Conservation (phyloP, 768 basidiomycete species). For the Tricholoma furcatifolium region DNA sequence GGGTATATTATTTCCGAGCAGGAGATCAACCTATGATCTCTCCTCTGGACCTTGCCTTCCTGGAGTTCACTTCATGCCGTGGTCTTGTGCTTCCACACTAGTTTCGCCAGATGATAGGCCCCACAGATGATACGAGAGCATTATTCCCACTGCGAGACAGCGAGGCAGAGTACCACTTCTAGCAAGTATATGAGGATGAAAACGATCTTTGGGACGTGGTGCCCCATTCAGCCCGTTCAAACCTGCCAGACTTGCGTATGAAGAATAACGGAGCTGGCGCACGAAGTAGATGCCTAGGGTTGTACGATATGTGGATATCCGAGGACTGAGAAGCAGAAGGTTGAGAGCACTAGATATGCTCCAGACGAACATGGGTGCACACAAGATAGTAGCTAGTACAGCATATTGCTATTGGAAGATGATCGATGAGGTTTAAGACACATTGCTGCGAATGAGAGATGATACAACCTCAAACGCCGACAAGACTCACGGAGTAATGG, state of each 20-base stretch:
- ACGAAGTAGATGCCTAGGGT: conserved; percentile 54
- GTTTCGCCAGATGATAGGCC: conserved; percentile 77
- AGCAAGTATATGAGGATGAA: conserved; percentile 81
- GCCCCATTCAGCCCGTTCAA: conserved; percentile 47
- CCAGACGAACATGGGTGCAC: conserved; percentile 34
- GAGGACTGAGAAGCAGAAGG: conserved; percentile 55
- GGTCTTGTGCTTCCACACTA: conserved; percentile 87
- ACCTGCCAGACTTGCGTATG: not conserved
- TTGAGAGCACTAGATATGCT: conserved; percentile 75
- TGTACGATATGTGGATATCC: conserved; percentile 64
- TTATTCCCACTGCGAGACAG: conserved; percentile 68
- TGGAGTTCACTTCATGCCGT: conserved; percentile 75
- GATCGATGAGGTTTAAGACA: conserved; percentile 27
- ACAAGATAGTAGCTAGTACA: not conserved
- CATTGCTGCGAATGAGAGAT: conserved; percentile 29
- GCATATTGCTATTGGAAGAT: conserved; percentile 60
- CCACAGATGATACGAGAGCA: conserved; percentile 74
- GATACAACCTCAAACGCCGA: conserved; percentile 2
- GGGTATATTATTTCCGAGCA: not conserved
- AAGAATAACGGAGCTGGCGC: conserved; percentile 23
- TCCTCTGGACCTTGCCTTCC: conserved; percentile 63
- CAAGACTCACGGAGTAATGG: conserved; percentile 76
- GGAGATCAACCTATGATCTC: conserved; percentile 49
- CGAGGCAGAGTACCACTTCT: conserved; percentile 68
- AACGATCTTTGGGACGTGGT: conserved; percentile 62